phyloP scores from a whole-genome alignment of 176 grass and related monocot genomes.

The Ensete ventricosum region DNA sequence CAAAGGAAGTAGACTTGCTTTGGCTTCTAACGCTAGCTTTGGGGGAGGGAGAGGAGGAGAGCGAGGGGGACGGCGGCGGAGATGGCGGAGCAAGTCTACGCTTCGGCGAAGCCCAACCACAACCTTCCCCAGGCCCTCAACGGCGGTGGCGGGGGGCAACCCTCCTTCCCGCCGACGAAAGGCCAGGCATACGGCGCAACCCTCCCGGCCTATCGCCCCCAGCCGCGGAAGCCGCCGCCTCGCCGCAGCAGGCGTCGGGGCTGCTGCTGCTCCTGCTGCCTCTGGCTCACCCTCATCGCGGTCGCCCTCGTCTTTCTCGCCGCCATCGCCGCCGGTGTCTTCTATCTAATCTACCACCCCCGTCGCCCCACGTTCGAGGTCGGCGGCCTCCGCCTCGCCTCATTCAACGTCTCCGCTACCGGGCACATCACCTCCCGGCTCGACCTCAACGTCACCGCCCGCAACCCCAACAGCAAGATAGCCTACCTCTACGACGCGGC shows the following conservation, averaged over 20 bases:
- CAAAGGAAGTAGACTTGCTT: no score
- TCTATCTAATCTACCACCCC: slow-evolving; percentile 80
- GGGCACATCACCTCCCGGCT: slow-evolving; percentile 28
- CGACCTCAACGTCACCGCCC: slow-evolving; percentile 60
- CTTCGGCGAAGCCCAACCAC: slow-evolving; percentile 56
- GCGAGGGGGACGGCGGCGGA: neutral
- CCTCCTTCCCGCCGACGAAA: slow-evolving; percentile 38
- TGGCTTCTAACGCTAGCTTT: no score
- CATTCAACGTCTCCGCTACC: slow-evolving; percentile 50
- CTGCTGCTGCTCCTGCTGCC: slow-evolving; percentile 56
- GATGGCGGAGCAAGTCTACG: slow-evolving; percentile 76
- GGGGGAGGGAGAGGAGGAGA: no score
- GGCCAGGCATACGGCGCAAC: slow-evolving; percentile 58
- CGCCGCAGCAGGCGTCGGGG: slow-evolving; percentile 54
- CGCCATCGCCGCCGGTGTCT: slow-evolving; percentile 52
- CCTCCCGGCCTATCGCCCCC: slow-evolving; percentile 69
- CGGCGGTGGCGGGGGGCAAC: neutral
- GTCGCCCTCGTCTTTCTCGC: slow-evolving; percentile 56
- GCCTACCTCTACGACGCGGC: slow-evolving; percentile 88
- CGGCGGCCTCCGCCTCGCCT: slow-evolving; percentile 34
- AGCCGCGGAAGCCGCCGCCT: slow-evolving; percentile 16
- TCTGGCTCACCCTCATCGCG: slow-evolving; percentile 45
- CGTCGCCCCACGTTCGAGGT: slow-evolving; percentile 82
- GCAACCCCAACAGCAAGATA: slow-evolving; percentile 93
- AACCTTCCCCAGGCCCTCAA: slow-evolving; percentile 29